A percentile compares a stretch with the other conserved stretches of the same genome.
phyloP scores from a whole-genome alignment of 257 asterid species.

The Solanum dulcamara region DNA sequence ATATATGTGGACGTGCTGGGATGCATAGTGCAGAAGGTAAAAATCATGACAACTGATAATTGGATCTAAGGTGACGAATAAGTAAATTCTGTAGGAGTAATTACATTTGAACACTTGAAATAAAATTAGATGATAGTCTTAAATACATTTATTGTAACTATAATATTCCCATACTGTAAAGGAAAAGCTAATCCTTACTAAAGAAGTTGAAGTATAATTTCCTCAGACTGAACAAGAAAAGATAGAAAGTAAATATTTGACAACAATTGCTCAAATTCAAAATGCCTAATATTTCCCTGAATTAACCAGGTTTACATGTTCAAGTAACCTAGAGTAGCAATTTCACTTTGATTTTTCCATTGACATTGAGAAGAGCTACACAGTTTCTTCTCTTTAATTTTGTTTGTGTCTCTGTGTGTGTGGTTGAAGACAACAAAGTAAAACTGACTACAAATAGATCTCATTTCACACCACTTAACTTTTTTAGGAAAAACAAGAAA shows the following conservation, averaged over 20 bases:
- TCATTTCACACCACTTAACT: background rate
- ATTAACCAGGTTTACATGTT: background rate
- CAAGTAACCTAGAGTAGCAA: background rate
- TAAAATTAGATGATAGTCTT: background rate
- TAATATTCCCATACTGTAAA: background rate
- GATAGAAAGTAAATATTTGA: background rate
- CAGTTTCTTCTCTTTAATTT: background rate
- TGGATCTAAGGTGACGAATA: background rate
- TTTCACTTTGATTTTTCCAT: background rate
- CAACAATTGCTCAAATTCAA: background rate
- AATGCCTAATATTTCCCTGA: background rate
- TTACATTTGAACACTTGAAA: background rate
- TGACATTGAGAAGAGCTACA: background rate
- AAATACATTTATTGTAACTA: background rate
- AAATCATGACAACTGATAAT: background rate
- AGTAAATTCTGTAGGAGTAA: background rate
- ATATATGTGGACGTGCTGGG: background rate
- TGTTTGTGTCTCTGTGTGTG: background rate
- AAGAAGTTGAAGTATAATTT: background rate
- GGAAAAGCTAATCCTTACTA: background rate
- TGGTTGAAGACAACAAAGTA: background rate
- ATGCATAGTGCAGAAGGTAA: background rate
- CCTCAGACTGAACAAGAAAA: background rate
- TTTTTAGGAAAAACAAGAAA: background rate
- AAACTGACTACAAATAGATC: background rate